A percentile compares a stretch with the other conserved stretches of the same genome.
Conservation (phyloP, 768 basidiomycete genomes). For the Boletus rubroflammeus region DNA sequence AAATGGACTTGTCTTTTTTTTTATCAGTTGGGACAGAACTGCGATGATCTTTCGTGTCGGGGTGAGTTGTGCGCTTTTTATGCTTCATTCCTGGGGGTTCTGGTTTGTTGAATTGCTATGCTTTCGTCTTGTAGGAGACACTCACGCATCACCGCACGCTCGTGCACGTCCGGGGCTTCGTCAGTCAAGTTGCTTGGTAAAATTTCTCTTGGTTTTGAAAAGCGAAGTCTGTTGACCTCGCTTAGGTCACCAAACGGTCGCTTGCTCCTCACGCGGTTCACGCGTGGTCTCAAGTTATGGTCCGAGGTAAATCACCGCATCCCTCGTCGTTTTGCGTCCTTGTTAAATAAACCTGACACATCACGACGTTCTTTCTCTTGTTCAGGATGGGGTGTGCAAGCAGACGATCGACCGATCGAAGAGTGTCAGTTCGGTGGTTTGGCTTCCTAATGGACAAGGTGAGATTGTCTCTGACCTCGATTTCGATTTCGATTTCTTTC, state of each 20-base stretch:
- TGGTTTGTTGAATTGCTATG: neutral
- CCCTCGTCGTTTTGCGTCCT: neutral
- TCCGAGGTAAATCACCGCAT: slow-evolving; percentile 34
- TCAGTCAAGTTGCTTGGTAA: slow-evolving; percentile 53
- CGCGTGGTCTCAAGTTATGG: slow-evolving; percentile 49
- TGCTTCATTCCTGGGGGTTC: neutral
- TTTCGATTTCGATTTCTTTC: neutral
- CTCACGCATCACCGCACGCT: slow-evolving; percentile 43
- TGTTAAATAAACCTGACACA: neutral
- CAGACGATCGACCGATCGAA: slow-evolving; percentile 46
- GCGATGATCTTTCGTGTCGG: slow-evolving; percentile 46
- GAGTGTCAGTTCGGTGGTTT: slow-evolving; percentile 44
- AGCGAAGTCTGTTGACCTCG: neutral
- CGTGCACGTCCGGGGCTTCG: slow-evolving; percentile 49
- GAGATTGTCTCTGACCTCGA: neutral
- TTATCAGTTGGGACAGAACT: slow-evolving; percentile 45
- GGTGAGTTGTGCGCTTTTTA: slow-evolving; percentile 23
- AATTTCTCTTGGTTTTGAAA: neutral
- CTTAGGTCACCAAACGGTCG: slow-evolving; percentile 46
- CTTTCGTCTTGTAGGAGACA: slow-evolving; percentile 32
- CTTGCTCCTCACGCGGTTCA: slow-evolving; percentile 44
- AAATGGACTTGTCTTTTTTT: neutral
- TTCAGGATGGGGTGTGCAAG: slow-evolving; percentile 47
- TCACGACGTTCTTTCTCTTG: neutral
- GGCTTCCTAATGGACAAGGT: slow-evolving; percentile 50